Base-by-base conservation (phyloP, 208 protist species). In the Acanthamoeba culbertsoni region DNA sequence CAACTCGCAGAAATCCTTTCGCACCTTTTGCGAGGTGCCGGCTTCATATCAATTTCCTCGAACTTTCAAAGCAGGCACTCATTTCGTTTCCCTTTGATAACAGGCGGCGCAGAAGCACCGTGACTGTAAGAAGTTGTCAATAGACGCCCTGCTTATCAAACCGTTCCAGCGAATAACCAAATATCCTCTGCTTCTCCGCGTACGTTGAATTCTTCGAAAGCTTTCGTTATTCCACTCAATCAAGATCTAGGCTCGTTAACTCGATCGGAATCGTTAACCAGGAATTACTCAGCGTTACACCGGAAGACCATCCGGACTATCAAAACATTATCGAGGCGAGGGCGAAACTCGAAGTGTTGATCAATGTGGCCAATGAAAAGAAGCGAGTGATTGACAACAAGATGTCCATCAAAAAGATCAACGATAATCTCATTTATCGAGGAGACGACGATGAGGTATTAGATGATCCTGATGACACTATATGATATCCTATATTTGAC, bases 101-200 rank as follows among this genome's bases (percentile, higher is more conserved):
- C 71, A 91, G 86, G 20, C 8, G 10, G 86, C 59, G 2, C 51
- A 63, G 23, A 91, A 63, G 55, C n/a, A 91, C 33, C n/a, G 43
- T 31, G 86, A 73, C 23, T 73, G 51, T 42, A 35, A 55, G 23
- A 37, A 57, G 86, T n/a, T 91, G 23, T 42, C 28, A 18, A 57
- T 91, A 5, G 51, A 42, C 16, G 42, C 37, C 0, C 46, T 91
- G 26, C 62, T 91, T 40, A 91, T 91, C 51, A 91, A 91, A 14
- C 86, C 86, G 42, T 91, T 91, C 59, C 86, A 91, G 35, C 53
- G 86, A 55, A 91, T 91, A 26, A 91, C 86, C 28, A 91, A 91
- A 20, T 91, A 91, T 48, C 86, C 86, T 10, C 86, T 91, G 12
- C 53, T 91, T 6, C 23, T 91, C n/a, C 51, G 84, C 35, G 84